Evolutionary conservation across 345 rosid genomes (phyloP).

Genomic region (Euphorbia lathyris): DNA sequence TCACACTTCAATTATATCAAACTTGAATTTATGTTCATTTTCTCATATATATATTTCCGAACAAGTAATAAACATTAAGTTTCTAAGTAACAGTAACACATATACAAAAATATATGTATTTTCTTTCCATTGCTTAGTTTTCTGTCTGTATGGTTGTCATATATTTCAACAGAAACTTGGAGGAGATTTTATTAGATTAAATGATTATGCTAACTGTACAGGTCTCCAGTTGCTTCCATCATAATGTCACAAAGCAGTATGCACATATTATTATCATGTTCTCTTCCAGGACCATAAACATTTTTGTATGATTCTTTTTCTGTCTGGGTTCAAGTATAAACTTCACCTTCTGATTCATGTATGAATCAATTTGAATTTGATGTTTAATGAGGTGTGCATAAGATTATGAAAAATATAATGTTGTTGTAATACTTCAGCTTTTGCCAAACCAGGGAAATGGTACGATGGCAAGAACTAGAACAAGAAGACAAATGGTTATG

Average conservation of each 20-base stretch:
- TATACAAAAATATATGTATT: not conserved
- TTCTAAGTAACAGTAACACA: not conserved
- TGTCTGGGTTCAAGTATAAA: not conserved
- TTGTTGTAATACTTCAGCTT: not conserved
- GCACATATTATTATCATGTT: too few relatives aligned
- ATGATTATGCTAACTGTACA: not conserved
- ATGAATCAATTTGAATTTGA: not conserved
- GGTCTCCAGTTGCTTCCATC: not conserved
- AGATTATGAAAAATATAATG: not conserved
- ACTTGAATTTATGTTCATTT: not conserved
- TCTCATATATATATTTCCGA: not conserved
- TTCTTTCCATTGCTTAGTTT: not conserved
- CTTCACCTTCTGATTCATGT: constrained; percentile 1
- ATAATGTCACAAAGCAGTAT: not conserved
- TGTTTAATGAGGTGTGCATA: not conserved
- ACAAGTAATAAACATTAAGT: not conserved
- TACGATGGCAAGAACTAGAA: not conserved
- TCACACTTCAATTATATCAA: not conserved
- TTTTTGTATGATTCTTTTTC: not conserved
- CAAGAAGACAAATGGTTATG: not conserved
- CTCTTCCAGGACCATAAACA: not conserved
- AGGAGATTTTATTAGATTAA: not conserved
- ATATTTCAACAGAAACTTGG: not conserved
- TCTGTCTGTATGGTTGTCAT: not conserved
- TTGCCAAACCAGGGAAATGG: constrained; percentile 2